phyloP scores from a whole-genome alignment of 2,329 filamentous ascomycete species.

The Trichoderma aggressivum region DNA sequence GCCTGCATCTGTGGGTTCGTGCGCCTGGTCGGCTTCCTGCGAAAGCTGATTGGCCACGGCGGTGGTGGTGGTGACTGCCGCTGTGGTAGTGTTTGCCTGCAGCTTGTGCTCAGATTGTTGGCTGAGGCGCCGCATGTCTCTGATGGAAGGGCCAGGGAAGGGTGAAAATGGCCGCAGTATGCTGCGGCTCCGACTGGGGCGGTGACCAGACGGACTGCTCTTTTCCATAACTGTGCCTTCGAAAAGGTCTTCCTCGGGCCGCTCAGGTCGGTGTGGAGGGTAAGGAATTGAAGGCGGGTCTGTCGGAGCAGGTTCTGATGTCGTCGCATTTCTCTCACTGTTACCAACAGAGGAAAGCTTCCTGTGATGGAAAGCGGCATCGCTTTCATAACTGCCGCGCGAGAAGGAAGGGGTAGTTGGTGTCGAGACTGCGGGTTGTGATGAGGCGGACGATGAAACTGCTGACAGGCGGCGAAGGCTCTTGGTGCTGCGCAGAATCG shows the following conservation, averaged over 20 bases:
- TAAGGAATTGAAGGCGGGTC: constrained; percentile 17
- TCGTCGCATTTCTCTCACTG: not conserved
- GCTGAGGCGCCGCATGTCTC: not conserved
- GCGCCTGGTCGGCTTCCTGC: constrained; percentile 12
- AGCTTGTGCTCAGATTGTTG: constrained; percentile 9
- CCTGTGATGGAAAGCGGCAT: constrained; percentile 31
- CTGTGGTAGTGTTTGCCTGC: not conserved
- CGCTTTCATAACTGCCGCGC: constrained; percentile 43
- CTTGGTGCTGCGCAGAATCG: constrained; percentile 10
- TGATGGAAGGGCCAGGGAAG: not conserved
- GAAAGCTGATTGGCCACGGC: not conserved
- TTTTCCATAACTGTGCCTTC: constrained; percentile 8
- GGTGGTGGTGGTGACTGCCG: not conserved
- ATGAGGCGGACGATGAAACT: constrained; percentile 6
- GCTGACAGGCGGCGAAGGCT: constrained; percentile 14
- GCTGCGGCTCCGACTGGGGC: constrained; percentile 9
- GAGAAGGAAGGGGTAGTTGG: constrained; percentile 43
- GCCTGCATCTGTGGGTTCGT: constrained; percentile 7
- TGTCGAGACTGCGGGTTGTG: not conserved
- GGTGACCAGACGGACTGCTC: not conserved
- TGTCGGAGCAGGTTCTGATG: not conserved
- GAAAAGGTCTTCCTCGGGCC: constrained; percentile 24
- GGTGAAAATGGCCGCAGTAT: constrained; percentile 12
- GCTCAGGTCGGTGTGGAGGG: constrained; percentile 23
- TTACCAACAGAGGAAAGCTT: constrained; percentile 10